Percentiles rank a stretch among this genome's conserved stretches.
Conservation (phyloP, 371 early-diverging fungal species). For the Catenaria anguillulae region DNA sequence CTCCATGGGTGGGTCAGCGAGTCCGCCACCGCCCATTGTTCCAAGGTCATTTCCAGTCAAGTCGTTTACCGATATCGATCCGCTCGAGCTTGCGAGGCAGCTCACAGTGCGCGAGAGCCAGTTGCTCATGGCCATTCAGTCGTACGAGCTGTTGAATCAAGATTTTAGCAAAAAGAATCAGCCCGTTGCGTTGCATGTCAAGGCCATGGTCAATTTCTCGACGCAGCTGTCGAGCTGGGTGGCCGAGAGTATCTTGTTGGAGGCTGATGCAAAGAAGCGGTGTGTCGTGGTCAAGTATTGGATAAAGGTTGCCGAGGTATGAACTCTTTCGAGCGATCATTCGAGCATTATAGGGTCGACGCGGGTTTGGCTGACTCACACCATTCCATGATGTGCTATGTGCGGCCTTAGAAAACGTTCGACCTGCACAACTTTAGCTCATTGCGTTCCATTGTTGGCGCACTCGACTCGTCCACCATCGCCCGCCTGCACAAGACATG, state of each 20-base stretch:
- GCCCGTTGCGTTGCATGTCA: conserved; percentile 29
- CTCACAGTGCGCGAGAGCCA: conserved; percentile 48
- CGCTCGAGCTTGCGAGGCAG: conserved; percentile 59
- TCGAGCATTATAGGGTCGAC: too few species aligned
- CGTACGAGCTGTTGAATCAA: conserved; percentile 47
- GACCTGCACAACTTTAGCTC: conserved; percentile 63
- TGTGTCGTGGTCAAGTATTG: conserved; percentile 38
- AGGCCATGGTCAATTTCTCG: conserved; percentile 18
- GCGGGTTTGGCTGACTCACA: too few species aligned
- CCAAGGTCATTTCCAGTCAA: conserved; percentile 16
- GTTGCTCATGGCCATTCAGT: conserved; percentile 40
- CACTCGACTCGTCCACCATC: not conserved
- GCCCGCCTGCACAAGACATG: not conserved
- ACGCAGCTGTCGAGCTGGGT: conserved; percentile 28
- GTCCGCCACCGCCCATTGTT: conserved; percentile 10
- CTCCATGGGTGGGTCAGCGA: conserved; percentile 5
- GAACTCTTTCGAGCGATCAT: conserved; percentile 20
- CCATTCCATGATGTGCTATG: too few species aligned
- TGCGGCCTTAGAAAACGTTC: conserved; percentile 27
- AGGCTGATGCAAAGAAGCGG: conserved; percentile 28
- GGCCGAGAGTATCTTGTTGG: conserved; percentile 21
- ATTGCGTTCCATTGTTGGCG: conserved; percentile 47
- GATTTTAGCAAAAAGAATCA: conserved; percentile 42
- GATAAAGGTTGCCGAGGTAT: conserved; percentile 48
- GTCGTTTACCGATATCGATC: conserved; percentile 47